These are phyloP conservation scores for Mortierella sp. DNA, from an alignment of 371 early-diverging fungal genomes.

Conservation along the genomic window DNA sequence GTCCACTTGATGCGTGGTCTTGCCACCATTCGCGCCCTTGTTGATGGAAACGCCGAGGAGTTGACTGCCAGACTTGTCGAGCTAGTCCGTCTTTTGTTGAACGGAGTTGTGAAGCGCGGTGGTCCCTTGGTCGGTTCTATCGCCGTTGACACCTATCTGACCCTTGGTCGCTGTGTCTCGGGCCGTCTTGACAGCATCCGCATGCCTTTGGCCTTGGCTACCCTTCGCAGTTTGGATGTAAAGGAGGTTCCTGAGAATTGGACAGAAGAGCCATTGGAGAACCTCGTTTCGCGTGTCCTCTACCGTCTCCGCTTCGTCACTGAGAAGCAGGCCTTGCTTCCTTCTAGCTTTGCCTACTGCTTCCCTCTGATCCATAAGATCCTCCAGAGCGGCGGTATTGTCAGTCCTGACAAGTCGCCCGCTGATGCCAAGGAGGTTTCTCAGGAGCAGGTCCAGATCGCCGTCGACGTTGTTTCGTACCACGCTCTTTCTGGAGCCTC, in stretches of 20 bases:
- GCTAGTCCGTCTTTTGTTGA: constrained; percentile 63
- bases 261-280: constrained; percentile 74
- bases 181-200: constrained; percentile 66
- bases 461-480: constrained; percentile 81
- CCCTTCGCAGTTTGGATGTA: constrained; percentile 77
- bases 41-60: constrained; percentile 70
- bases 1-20: constrained; percentile 73
- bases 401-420: constrained; percentile 61
- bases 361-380: constrained; percentile 86
- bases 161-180: constrained; percentile 65
- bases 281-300: constrained; percentile 77
- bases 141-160: constrained; percentile 70
- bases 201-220: constrained; percentile 73
- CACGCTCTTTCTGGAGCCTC: constrained; percentile 71
- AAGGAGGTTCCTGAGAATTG: constrained; percentile 77
- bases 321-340: constrained; percentile 72
- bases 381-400: constrained; percentile 77
- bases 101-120: constrained; percentile 66
- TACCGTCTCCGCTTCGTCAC: constrained; percentile 83
- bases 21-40: constrained; percentile 73
- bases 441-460: constrained; percentile 83
- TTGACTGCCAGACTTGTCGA: constrained; percentile 62
- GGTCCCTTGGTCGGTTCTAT: constrained; percentile 70
- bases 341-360: constrained; percentile 85
- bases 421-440: constrained; percentile 69